Evolutionary conservation across 164 flowering plant genomes (phyloP).

Genomic region (Liriodendron chinense): DNA sequence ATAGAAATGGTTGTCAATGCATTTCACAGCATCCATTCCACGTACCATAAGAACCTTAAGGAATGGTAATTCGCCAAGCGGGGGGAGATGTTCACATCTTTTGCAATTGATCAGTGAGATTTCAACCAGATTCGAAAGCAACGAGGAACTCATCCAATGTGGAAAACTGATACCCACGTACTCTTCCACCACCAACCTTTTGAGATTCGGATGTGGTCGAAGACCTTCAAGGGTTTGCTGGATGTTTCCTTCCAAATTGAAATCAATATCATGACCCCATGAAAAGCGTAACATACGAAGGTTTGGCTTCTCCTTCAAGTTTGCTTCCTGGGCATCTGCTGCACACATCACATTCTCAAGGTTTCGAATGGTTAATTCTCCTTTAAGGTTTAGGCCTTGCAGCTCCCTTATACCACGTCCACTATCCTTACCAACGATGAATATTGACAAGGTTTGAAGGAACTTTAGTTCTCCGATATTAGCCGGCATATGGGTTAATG

Average conservation of each 20-base stretch:
- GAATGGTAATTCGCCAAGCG: slow-evolving; percentile 21
- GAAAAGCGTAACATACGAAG: background rate
- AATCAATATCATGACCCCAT: background rate
- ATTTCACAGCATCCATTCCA: slow-evolving; percentile 10
- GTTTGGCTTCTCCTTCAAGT: slow-evolving; percentile 3
- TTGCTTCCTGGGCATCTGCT: slow-evolving; percentile 2
- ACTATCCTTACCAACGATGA: slow-evolving; percentile 12
- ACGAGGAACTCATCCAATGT: slow-evolving; percentile 13
- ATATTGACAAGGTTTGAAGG: slow-evolving; percentile 21
- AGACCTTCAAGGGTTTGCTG: slow-evolving; percentile 11
- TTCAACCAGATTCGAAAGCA: slow-evolving; percentile 8
- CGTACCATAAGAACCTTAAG: slow-evolving; percentile 13
- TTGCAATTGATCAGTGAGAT: slow-evolving; percentile 20
- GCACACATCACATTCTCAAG: slow-evolving; percentile 4
- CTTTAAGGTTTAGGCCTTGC: slow-evolving; percentile 3
- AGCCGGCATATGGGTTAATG: slow-evolving; percentile 1
- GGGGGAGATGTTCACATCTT: slow-evolving; percentile 15
- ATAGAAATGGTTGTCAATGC: slow-evolving; percentile 6
- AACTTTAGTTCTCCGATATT: background rate
- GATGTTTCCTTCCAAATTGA: background rate
- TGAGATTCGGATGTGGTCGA: slow-evolving; percentile 22
- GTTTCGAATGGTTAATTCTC: background rate
- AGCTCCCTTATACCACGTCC: background rate
- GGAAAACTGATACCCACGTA: slow-evolving; percentile 25
- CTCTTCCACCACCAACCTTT: slow-evolving; percentile 10